phyloP scores from a whole-genome alignment of 371 early-diverging fungal species.

The Apophysomyces sp. region DNA sequence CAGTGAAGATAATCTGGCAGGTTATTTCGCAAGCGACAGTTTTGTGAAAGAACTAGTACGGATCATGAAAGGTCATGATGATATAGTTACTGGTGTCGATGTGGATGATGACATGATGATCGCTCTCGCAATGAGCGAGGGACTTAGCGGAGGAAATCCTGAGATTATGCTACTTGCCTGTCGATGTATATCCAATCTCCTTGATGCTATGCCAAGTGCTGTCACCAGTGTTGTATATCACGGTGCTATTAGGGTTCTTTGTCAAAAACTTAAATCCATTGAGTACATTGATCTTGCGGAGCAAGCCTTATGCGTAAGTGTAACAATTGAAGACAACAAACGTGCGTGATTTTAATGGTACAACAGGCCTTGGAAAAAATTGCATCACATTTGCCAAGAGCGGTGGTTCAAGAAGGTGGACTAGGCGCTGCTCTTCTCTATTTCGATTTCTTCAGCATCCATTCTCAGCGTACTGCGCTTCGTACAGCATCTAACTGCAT shows the following conservation, averaged over 20 bases:
- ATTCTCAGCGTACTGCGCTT: conserved; percentile 83
- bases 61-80: conserved; percentile 52
- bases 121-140: conserved; percentile 45
- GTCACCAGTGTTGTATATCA: conserved; percentile 65
- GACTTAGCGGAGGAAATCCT: conserved; percentile 53
- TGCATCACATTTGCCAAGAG: conserved; percentile 67
- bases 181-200: conserved; percentile 84
- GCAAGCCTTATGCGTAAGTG: conserved; percentile 70
- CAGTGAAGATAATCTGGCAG: conserved; percentile 65
- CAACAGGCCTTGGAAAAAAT: conserved; percentile 74
- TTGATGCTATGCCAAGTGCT: conserved; percentile 84
- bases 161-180: conserved; percentile 84
- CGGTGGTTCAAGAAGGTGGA: conserved; percentile 79
- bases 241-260: conserved; percentile 72
- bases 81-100: conserved; percentile 16
- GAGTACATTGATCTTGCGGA: conserved; percentile 94
- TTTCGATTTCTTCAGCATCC: conserved; percentile 87
- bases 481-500: conserved; percentile 82
- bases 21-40: conserved; percentile 53
- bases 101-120: conserved; percentile 50
- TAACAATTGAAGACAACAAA: background rate
- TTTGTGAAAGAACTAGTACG: conserved; percentile 59
- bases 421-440: conserved; percentile 79
- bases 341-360: background rate
- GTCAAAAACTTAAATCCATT: conserved; percentile 76